Conservation (phyloP, 2,329 filamentous ascomycete genomes). For the Penicillium sp. region DNA sequence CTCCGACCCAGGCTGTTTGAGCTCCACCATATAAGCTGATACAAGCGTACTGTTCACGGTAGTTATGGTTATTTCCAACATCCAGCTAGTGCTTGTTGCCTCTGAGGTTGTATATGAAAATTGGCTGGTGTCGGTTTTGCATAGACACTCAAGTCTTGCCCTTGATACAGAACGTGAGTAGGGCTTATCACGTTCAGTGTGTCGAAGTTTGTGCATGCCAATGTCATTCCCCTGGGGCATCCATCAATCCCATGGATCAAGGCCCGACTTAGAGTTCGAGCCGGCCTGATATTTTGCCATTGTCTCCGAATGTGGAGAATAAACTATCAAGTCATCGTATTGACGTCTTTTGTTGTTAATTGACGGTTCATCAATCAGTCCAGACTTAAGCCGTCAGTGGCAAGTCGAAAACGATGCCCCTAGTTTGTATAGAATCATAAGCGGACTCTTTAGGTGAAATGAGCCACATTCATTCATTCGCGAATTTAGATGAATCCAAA, state of each 20-base stretch:
- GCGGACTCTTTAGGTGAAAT: not conserved
- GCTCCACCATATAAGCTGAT: not conserved
- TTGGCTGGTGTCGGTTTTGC: not conserved
- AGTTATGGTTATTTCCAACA: not conserved
- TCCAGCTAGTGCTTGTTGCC: not conserved
- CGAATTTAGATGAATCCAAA: not conserved
- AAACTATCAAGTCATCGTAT: not conserved
- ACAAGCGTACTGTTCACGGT: not conserved
- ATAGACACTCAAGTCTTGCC: not conserved
- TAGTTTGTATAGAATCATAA: not conserved
- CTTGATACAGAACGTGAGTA: not conserved
- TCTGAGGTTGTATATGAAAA: not conserved
- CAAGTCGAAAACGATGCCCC: not conserved
- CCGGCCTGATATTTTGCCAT: not conserved
- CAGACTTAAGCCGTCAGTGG: not conserved
- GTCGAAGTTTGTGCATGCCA: not conserved
- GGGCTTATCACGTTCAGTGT: not conserved
- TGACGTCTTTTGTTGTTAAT: slow-evolving; percentile 6
- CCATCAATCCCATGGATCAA: not conserved
- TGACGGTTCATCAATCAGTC: not conserved
- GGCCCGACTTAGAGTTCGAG: not conserved
- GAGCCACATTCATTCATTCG: not conserved
- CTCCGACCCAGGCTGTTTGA: not conserved
- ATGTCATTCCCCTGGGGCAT: not conserved
- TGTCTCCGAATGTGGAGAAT: not conserved